Evolutionary conservation across 2,329 filamentous ascomycete species (phyloP).

Genomic region (Myriosclerotinia duriaeana): DNA sequence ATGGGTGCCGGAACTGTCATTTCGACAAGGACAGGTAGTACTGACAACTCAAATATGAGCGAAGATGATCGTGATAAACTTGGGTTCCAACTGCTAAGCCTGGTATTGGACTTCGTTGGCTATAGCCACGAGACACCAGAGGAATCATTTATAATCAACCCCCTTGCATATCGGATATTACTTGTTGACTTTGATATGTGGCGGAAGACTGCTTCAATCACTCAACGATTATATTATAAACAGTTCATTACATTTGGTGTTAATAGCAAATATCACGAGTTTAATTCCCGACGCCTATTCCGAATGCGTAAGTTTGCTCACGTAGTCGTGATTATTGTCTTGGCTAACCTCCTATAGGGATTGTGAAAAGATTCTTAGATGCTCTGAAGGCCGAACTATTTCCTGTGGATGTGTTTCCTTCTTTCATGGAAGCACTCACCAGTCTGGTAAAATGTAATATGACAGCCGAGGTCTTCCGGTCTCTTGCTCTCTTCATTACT

Average conservation of each 20-base stretch:
- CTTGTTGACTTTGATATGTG: constrained; percentile 93
- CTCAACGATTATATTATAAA: constrained; percentile 87
- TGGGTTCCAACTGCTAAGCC: constrained; percentile 65
- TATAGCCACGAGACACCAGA: constrained; percentile 78
- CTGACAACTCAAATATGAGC: constrained; percentile 44
- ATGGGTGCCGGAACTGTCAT: constrained; percentile 55
- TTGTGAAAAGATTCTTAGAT: constrained; percentile 86
- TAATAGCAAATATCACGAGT: constrained; percentile 88
- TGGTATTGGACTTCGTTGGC: constrained; percentile 83
- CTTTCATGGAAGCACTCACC: constrained; percentile 77
- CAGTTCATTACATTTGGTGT: constrained; percentile 87
- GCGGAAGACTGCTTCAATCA: constrained; percentile 72
- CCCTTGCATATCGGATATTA: constrained; percentile 86
- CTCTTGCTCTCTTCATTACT: constrained; percentile 87
- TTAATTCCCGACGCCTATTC: constrained; percentile 82
- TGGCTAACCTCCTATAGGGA: constrained; percentile 54
- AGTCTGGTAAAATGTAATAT: constrained; percentile 77
- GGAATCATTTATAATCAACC: constrained; percentile 92
- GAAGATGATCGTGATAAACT: constrained; percentile 56
- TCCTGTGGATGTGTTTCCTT: constrained; percentile 66
- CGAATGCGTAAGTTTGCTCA: constrained; percentile 74
- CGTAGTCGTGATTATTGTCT: background rate
- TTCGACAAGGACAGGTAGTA: constrained; percentile 38
- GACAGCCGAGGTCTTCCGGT: constrained; percentile 80
- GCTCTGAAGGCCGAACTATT: constrained; percentile 84